Base-by-base conservation (phyloP, 2,329 filamentous ascomycete species). In the Calonectria pauciramosa region DNA sequence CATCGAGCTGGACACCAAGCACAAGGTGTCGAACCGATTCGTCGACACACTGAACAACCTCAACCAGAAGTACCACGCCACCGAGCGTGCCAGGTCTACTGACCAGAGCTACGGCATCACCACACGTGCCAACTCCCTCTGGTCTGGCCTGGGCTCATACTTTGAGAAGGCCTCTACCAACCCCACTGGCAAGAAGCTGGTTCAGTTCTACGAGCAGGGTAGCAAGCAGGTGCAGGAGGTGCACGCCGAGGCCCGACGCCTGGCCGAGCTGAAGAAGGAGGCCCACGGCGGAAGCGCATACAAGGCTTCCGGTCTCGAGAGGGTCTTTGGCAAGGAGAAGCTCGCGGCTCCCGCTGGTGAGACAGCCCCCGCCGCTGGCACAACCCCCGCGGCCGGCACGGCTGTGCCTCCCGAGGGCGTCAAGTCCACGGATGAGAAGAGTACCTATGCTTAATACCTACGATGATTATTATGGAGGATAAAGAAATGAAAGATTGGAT, bases 141-240 rank as follows among this genome's bases (percentile, higher is more conserved):
- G 91, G 74, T 89, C 89, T 52, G 94, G 95, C 41, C 84, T 99
- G 75, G 89, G 89, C 85, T 95, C 94, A 16, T 99, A 99, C 91
- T 99, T 98, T 83, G 96, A 99, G 87, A 97, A 97, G 90, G 96
- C 96, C 2, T 89, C 93, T 72, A 93, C 90, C 84, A 97, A 96
- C 0, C 95, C 96, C 13, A 98, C 96, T 1, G 97, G 97, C 80
- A 92, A 96, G 89, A 95, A 94, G 87, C 88, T 99, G 75, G 94
- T 95, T 80, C 89, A 93, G 76, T 99, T 99, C 88, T 99, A 99
- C 87, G 90, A 93, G 10, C 90, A 95, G 80, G 91, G 94, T 77
- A 93, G 94, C 84, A 95, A 95, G 88, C 96, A 99, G 87, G 96
- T 98, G 38, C 90, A 95, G 81, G 97, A 99, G 84, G 97, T 99